phyloP scores from a whole-genome alignment of 805 yeast genomes.

The Phaffomyces antillensis region DNA sequence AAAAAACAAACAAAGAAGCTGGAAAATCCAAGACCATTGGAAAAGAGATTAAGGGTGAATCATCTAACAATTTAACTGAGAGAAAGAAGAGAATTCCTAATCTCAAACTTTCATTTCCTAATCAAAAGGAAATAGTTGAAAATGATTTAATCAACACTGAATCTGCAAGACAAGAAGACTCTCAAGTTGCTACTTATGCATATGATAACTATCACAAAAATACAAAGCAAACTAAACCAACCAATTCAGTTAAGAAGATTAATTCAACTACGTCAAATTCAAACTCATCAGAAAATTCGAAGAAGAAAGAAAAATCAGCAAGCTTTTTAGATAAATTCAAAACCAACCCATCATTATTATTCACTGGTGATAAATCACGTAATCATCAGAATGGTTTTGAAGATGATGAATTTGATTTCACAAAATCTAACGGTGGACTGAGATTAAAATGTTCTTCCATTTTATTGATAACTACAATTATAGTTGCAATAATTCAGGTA shows the following conservation, averaged over 20 bases:
- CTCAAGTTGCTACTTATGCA: too few relatives aligned
- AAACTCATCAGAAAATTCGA: not conserved
- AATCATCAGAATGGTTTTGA: not conserved
- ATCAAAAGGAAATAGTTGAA: too few relatives aligned
- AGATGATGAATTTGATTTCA: constrained; percentile 5
- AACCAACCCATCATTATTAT: constrained; percentile 6
- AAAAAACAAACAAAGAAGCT: too few relatives aligned
- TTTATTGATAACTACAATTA: not conserved
- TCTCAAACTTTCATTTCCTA: too few relatives aligned
- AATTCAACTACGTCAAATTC: not conserved
- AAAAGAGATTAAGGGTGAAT: too few relatives aligned
- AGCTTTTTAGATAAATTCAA: constrained; percentile 4
- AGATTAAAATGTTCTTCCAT: too few relatives aligned
- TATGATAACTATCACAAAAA: too few relatives aligned
- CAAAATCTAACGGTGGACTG: not conserved
- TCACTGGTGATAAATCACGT: not conserved
- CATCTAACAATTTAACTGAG: too few relatives aligned
- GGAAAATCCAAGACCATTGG: not conserved
- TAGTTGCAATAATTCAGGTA: not conserved
- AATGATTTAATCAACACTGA: too few relatives aligned
- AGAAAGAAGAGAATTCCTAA: too few relatives aligned
- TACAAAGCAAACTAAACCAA: not conserved
- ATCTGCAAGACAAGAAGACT: not conserved
- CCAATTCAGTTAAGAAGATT: not conserved
- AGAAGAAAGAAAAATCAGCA: not conserved